Evolutionary conservation across 148 eudicot species (phyloP).

Genomic region (Rhododendron williamsianum): DNA sequence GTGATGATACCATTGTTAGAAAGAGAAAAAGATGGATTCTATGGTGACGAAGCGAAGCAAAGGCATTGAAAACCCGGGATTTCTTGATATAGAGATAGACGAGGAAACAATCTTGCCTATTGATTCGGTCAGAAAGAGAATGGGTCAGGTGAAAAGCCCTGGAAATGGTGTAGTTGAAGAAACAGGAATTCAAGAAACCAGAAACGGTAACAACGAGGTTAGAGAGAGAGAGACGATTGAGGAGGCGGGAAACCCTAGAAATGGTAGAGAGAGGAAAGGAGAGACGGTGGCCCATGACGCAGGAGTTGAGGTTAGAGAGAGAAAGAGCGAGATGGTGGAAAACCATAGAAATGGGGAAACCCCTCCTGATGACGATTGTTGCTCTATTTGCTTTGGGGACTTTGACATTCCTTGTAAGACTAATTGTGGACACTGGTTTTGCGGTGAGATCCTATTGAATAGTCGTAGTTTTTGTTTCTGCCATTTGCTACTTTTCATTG

Average conservation of each 20-base stretch:
- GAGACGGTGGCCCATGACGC: background rate
- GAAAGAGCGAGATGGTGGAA: background rate
- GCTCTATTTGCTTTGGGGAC: constrained; percentile 29
- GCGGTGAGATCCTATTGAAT: constrained; percentile 15
- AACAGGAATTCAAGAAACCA: background rate
- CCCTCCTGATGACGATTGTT: constrained; percentile 32
- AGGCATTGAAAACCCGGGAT: background rate
- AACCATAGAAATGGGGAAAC: background rate
- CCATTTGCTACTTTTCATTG: background rate
- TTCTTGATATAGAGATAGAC: background rate
- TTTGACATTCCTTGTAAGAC: constrained; percentile 30
- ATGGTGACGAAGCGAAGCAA: background rate
- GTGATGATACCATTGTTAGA: background rate
- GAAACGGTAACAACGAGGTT: background rate
- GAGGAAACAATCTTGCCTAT: background rate
- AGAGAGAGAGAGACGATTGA: background rate
- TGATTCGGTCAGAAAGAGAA: background rate
- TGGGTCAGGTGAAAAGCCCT: background rate
- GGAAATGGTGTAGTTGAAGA: background rate
- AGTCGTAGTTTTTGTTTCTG: background rate
- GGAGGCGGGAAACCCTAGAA: background rate
- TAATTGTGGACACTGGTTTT: constrained; percentile 36
- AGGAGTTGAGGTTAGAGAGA: background rate
- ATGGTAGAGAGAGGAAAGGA: background rate
- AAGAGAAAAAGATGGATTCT: background rate